These are phyloP conservation scores for Tolypocladium album DNA, from an alignment of 2,329 filamentous ascomycete species.

Conservation along the genomic window DNA sequence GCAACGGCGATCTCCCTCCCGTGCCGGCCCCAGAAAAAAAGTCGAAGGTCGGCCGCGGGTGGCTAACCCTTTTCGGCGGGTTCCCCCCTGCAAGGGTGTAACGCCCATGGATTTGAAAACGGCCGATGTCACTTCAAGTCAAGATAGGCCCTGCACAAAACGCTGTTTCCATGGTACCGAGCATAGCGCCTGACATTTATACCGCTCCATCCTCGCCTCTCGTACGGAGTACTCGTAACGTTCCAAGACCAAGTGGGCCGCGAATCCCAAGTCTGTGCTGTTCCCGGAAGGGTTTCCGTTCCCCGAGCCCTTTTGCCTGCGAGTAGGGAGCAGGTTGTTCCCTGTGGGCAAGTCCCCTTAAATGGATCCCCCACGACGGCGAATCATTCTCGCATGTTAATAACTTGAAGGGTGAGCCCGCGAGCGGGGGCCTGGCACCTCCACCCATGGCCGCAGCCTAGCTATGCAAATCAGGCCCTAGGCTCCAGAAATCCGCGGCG, in stretches of 20 bases:
- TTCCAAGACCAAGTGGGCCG: neutral
- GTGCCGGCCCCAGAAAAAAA: neutral
- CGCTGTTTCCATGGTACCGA: neutral
- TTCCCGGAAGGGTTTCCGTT: neutral
- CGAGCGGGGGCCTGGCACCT: neutral
- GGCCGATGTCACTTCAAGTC: neutral
- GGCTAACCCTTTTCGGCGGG: neutral
- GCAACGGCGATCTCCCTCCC: neutral
- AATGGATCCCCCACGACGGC: neutral
- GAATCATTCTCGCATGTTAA: neutral
- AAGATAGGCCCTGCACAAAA: neutral
- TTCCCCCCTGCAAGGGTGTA: neutral
- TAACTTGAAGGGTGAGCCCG: neutral
- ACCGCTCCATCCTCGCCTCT: neutral
- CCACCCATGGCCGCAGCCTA: neutral
- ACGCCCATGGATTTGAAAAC: neutral
- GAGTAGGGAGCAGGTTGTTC: no score
- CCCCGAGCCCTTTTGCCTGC: neutral
- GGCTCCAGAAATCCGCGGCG: neutral
- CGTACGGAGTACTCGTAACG: no score
- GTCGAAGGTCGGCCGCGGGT: neutral
- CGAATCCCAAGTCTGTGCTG: no score
- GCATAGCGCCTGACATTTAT: neutral
- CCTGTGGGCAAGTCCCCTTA: neutral
- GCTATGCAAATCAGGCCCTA: neutral